These are phyloP conservation scores for Leccinum incarnatum DNA, from an alignment of 768 basidiomycete species.

Conservation along the genomic window DNA sequence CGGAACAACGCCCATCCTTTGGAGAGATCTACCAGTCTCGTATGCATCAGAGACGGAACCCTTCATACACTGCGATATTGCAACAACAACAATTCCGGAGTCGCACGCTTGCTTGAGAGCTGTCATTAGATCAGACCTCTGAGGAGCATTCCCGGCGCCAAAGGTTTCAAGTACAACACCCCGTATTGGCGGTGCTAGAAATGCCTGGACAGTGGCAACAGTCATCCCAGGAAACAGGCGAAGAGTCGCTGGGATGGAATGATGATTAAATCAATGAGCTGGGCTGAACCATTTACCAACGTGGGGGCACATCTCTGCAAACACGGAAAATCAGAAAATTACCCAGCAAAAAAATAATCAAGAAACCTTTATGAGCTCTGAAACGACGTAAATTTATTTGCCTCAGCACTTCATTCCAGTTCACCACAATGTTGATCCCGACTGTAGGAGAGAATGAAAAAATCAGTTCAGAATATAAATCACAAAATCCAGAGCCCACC, in stretches of 20 bases:
- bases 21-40: conserved; percentile 69
- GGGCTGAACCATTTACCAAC: conserved; percentile 54
- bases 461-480: conserved; percentile 1
- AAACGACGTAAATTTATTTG: conserved; percentile 80
- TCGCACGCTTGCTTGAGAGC: conserved; percentile 79
- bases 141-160: conserved; percentile 91
- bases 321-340: conserved; percentile 12
- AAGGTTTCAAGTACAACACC: conserved; percentile 91
- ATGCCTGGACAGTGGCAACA: conserved; percentile 67
- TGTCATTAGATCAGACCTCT: conserved; percentile 70
- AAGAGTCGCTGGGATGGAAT: conserved; percentile 57
- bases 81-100: conserved; percentile 82
- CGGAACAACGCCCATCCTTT: conserved; percentile 73
- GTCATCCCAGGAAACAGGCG: conserved; percentile 89
- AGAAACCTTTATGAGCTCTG: conserved; percentile 70
- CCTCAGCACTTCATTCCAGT: conserved; percentile 85
- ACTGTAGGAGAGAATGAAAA: conserved; percentile 43
- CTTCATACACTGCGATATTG: conserved; percentile 87
- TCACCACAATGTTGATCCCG: conserved; percentile 85
- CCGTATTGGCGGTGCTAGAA: conserved; percentile 67
- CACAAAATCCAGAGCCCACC: conserved; percentile 38
- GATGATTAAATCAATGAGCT: conserved; percentile 7
- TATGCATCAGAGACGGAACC: conserved; percentile 86
- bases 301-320: conserved; percentile 70
- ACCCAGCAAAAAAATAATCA: neutral